These are phyloP conservation scores for Fomitopsis pinicola DNA, from an alignment of 1,284 basidiomycete species.

Conservation along the genomic window DNA sequence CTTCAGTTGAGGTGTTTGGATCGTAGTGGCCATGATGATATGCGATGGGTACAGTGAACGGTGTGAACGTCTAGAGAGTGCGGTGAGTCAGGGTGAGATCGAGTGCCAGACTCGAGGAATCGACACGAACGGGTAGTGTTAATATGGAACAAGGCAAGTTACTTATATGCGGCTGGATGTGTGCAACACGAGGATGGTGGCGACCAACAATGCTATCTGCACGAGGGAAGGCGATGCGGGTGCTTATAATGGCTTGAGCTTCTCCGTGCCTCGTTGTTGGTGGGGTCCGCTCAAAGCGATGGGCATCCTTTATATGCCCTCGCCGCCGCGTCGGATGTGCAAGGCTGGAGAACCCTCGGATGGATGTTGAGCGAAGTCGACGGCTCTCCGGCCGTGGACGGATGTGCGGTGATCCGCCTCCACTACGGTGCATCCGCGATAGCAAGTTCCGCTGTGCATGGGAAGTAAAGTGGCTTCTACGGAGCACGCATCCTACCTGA, in stretches of 20 bases:
- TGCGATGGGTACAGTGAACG: neutral
- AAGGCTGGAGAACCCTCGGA: neutral
- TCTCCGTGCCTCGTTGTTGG: neutral
- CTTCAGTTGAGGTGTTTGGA: neutral
- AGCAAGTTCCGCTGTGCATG: no score
- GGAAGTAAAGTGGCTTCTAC: no score
- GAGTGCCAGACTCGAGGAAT: slow-evolving; percentile 15
- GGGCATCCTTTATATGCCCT: neutral
- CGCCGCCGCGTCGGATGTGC: neutral
- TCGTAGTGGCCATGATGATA: slow-evolving; percentile 8
- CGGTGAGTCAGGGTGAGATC: neutral
- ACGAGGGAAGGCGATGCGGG: slow-evolving; percentile 2
- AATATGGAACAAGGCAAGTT: neutral
- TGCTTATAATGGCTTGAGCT: neutral
- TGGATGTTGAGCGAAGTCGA: neutral
- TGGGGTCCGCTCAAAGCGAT: neutral
- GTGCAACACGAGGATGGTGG: slow-evolving; percentile 3
- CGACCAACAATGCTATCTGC: slow-evolving; percentile 2
- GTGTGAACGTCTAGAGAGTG: neutral
- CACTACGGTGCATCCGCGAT: neutral
- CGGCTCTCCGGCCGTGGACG: neutral
- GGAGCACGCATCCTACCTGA: no score
- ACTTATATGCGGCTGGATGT: slow-evolving; percentile 1
- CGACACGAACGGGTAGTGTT: neutral
- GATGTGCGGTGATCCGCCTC: neutral